These are phyloP conservation scores for Seminavis robusta DNA, from an alignment of 108 stramenopile species.

Conservation along the genomic window DNA sequence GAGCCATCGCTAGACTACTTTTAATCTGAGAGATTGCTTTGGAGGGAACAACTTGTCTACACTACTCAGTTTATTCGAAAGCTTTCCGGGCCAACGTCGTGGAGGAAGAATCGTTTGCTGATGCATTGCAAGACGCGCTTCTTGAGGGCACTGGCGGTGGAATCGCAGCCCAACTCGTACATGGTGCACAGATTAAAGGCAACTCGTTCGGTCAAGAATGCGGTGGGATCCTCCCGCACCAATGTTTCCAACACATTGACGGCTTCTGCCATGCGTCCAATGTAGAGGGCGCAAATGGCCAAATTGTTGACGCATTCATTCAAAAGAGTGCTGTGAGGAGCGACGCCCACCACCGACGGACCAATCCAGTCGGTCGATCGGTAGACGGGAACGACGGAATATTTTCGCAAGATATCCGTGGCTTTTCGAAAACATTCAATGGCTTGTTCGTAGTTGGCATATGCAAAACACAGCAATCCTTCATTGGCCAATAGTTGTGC, in stretches of 20 bases:
- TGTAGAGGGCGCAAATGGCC: constrained; percentile 73
- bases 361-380: constrained; percentile 26
- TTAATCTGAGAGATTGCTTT: too few species aligned
- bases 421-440: constrained; percentile 48
- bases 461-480: constrained; percentile 66
- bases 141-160: constrained; percentile 57
- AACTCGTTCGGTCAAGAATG: constrained; percentile 77
- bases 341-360: constrained; percentile 17
- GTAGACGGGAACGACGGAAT: constrained; percentile 5
- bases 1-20: too few species aligned
- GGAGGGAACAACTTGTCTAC: too few species aligned
- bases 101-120: constrained; percentile 82
- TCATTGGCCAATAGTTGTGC: constrained; percentile 45
- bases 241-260: constrained; percentile 69
- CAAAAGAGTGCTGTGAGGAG: constrained; percentile 24
- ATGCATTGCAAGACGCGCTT: constrained; percentile 80
- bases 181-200: constrained; percentile 93
- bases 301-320: constrained; percentile 73
- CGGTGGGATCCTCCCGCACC: constrained; percentile 73
- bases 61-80: too few species aligned
- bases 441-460: constrained; percentile 59
- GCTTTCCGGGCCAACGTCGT: constrained; percentile 82
- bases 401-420: constrained; percentile 12
- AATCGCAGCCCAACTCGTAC: constrained; percentile 85
- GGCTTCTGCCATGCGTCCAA: constrained; percentile 48